Conservation (phyloP, 441 rosid species). For the Gossypium trilobum region DNA sequence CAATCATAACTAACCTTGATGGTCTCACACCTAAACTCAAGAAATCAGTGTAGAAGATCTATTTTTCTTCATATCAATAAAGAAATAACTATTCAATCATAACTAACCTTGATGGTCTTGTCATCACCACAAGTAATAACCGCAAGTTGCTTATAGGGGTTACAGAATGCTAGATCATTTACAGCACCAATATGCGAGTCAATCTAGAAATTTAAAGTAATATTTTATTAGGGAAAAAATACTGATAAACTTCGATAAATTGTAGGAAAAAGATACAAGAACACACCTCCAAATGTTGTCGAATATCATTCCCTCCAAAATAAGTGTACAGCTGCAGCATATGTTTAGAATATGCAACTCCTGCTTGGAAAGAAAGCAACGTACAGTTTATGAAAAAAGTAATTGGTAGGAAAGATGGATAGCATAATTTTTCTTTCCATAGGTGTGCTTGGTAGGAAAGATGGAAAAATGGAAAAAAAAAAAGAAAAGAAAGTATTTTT, state of each 20-base stretch:
- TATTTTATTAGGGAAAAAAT: neutral
- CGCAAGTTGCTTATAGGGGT: conserved; percentile 32
- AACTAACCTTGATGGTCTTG: conserved; percentile 50
- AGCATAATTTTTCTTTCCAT: too few species aligned
- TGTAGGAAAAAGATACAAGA: neutral
- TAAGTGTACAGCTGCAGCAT: conserved; percentile 27
- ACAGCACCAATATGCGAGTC: conserved; percentile 53
- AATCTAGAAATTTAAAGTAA: conserved; percentile 24
- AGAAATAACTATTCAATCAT: neutral
- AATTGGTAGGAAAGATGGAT: neutral
- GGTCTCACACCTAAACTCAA: conserved; percentile 37
- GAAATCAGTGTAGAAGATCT: neutral
- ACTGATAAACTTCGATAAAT: neutral
- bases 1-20: conserved; percentile 37
- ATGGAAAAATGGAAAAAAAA: too few species aligned
- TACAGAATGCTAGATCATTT: conserved; percentile 49
- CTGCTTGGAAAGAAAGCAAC: conserved; percentile 16
- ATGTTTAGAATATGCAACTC: conserved; percentile 34
- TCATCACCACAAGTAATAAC: conserved; percentile 58
- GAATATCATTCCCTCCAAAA: conserved; percentile 19
- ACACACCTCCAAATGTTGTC: conserved; percentile 27
- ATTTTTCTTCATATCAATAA: neutral
- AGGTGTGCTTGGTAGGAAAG: too few species aligned
- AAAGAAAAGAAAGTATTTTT: too few species aligned
- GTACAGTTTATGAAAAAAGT: neutral